These are phyloP conservation scores for Hysterium pulicare DNA, from an alignment of 2,329 filamentous ascomycete species.

Conservation along the genomic window DNA sequence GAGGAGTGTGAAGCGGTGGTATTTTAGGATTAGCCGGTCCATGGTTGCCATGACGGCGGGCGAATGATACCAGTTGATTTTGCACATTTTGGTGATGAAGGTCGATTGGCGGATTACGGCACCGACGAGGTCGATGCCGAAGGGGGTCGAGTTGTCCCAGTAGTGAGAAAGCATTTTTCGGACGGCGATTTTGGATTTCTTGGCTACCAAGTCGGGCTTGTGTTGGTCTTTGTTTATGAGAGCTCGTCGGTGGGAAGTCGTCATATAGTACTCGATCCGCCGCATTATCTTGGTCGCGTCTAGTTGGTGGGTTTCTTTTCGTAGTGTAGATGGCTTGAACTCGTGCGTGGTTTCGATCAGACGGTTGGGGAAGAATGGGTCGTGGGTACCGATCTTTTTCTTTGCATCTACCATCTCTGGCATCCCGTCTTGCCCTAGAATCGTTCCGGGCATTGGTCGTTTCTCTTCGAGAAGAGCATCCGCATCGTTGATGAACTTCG, in stretches of 20 bases:
- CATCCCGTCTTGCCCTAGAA: constrained; percentile 56
- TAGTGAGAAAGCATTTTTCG: constrained; percentile 69
- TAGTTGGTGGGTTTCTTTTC: constrained; percentile 11
- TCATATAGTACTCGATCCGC: constrained; percentile 16
- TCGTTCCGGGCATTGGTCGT: constrained; percentile 64
- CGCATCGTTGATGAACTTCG: constrained; percentile 60
- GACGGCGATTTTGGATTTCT: constrained; percentile 40
- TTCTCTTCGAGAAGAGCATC: constrained; percentile 45
- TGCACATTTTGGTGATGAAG: constrained; percentile 71
- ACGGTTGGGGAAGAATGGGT: constrained; percentile 18
- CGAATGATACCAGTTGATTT: constrained; percentile 75
- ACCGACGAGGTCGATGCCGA: constrained; percentile 62
- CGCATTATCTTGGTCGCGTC: constrained; percentile 10
- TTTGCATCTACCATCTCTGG: constrained; percentile 38
- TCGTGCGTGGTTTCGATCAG: constrained; percentile 23
- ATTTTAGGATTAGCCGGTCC: constrained; percentile 62
- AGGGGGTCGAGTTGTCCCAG: constrained; percentile 64
- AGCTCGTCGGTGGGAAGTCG: constrained; percentile 54
- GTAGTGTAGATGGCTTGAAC: constrained; percentile 4
- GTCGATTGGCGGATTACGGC: constrained; percentile 64
- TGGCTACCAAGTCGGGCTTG: constrained; percentile 7
- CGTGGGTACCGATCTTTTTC: constrained; percentile 13
- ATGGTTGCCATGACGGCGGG: constrained; percentile 63
- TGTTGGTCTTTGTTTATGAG: constrained; percentile 33
- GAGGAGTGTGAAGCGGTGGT: constrained; percentile 60